These are phyloP conservation scores for Myxozyma melibiosi DNA, from an alignment of 805 yeast genomes.

Conservation along the genomic window DNA sequence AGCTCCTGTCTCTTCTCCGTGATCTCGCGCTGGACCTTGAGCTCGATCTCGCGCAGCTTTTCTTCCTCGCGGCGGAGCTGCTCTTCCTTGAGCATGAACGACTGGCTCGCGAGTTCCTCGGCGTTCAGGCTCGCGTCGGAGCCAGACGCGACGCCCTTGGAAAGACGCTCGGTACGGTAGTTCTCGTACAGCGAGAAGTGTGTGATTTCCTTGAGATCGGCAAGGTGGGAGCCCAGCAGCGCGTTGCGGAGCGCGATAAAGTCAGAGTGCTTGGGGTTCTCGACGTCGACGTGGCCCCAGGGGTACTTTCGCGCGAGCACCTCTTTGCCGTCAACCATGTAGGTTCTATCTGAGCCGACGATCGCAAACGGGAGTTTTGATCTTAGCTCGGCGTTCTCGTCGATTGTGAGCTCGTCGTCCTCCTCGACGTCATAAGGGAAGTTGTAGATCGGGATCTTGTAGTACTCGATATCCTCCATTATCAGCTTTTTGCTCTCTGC, in stretches of 20 bases:
- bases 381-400: constrained; percentile 46
- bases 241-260: constrained; percentile 59
- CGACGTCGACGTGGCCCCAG: constrained; percentile 64
- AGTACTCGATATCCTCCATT: constrained; percentile 56
- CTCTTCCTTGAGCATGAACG: constrained; percentile 46
- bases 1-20: constrained; percentile 44
- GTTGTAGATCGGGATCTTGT: constrained; percentile 67
- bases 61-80: constrained; percentile 47
- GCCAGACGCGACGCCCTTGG: constrained; percentile 39
- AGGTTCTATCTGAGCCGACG: constrained; percentile 51
- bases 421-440: constrained; percentile 70
- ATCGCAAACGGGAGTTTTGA: constrained; percentile 64
- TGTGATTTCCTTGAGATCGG: constrained; percentile 78
- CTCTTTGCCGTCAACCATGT: constrained; percentile 44
- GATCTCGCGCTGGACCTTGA: constrained; percentile 44
- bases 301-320: constrained; percentile 60
- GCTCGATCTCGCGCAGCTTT: constrained; percentile 45
- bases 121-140: constrained; percentile 40
- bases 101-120: constrained; percentile 46
- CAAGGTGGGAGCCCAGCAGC: constrained; percentile 78
- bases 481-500: constrained; percentile 55
- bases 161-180: constrained; percentile 75
- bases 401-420: constrained; percentile 47
- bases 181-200: constrained; percentile 75
- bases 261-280: constrained; percentile 46